phyloP scores from a whole-genome alignment of 495 filamentous ascomycete genomes.

The Halenospora varia region DNA sequence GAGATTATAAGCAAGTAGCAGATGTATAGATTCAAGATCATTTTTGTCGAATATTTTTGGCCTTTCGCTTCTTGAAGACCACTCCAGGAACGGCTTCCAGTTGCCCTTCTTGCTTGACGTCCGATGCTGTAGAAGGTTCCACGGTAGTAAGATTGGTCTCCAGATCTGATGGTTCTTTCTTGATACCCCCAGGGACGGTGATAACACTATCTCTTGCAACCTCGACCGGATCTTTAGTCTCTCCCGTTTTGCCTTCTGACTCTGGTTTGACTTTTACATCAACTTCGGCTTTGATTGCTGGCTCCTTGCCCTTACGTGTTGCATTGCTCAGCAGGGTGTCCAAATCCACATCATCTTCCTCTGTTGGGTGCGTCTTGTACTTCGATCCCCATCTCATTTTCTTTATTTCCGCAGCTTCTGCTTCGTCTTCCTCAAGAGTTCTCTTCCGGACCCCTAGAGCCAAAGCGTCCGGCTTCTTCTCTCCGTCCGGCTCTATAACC shows the following conservation, averaged over 20 bases:
- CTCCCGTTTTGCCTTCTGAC: not conserved
- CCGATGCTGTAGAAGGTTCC: not conserved
- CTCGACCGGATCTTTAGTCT: constrained; percentile 23
- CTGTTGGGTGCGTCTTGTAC: constrained; percentile 59
- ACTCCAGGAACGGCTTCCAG: constrained; percentile 30
- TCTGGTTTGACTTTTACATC: constrained; percentile 30
- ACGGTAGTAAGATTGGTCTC: not conserved
- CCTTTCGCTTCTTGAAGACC: constrained; percentile 89
- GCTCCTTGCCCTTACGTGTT: constrained; percentile 18
- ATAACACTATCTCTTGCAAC: not conserved
- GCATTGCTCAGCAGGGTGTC: constrained; percentile 60
- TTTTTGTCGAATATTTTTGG: constrained; percentile 64
- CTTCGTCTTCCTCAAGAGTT: constrained; percentile 48
- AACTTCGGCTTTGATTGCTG: constrained; percentile 12
- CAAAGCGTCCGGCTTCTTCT: constrained; percentile 23
- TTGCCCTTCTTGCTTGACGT: constrained; percentile 18
- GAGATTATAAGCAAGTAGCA: too few relatives aligned
- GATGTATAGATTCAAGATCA: too few relatives aligned
- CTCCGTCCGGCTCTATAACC: constrained; percentile 32
- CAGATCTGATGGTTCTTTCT: constrained; percentile 22
- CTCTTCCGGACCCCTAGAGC: constrained; percentile 27
- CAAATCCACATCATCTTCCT: constrained; percentile 56
- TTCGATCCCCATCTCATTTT: constrained; percentile 73
- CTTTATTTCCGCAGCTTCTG: constrained; percentile 59
- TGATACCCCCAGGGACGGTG: constrained; percentile 9